Conservation (phyloP, 2,329 filamentous ascomycete species). For the Ophiostoma montium region DNA sequence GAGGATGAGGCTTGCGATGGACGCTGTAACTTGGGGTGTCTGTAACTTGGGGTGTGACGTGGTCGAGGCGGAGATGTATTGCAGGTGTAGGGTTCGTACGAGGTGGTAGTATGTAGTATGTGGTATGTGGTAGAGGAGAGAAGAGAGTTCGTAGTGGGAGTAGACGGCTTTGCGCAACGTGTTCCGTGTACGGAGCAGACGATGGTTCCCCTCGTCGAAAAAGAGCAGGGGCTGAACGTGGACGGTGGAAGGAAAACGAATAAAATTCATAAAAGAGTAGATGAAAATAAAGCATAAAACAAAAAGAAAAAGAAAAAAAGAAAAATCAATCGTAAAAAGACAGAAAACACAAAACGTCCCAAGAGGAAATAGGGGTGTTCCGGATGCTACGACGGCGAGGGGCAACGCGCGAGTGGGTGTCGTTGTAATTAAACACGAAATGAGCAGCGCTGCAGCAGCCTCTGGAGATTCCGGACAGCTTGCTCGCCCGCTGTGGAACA, state of each 20-base stretch:
- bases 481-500: not conserved
- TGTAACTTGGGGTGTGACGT: not conserved
- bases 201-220: slow-evolving; percentile 2
- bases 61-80: not conserved
- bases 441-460: not conserved
- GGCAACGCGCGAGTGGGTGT: slow-evolving; percentile 3
- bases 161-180: too few relatives aligned
- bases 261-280: not conserved
- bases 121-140: not conserved
- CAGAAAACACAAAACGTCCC: not conserved
- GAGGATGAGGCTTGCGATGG: not conserved
- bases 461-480: not conserved
- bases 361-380: slow-evolving; percentile 2
- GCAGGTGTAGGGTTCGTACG: not conserved
- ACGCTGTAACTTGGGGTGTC: not conserved
- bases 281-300: not conserved
- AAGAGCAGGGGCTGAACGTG: not conserved
- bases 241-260: not conserved
- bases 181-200: too few relatives aligned
- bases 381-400: slow-evolving; percentile 8
- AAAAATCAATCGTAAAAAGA: too few relatives aligned
- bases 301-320: not conserved
- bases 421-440: slow-evolving; percentile 8
- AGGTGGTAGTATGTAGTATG: not conserved
- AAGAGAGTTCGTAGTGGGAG: not conserved